Base-by-base conservation (phyloP, 495 filamentous ascomycete genomes). In the Hyphodiscus hymeniophilus region DNA sequence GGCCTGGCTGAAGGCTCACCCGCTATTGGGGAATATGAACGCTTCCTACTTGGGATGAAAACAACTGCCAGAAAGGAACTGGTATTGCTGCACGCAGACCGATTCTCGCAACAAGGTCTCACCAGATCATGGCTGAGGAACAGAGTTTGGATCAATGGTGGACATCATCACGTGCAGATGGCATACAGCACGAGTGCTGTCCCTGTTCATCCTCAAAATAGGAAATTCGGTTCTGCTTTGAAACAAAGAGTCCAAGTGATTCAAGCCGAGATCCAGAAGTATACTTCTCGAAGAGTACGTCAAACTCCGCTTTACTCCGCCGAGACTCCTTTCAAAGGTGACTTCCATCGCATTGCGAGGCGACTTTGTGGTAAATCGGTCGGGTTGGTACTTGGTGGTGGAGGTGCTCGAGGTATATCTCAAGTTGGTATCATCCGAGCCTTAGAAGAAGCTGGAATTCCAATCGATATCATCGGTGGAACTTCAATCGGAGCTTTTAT, bases 401-500 rank as follows among this genome's bases (percentile, higher is more conserved):
- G 92, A 23, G 92, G 92, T 15, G 94, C 92, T 4, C 71, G 92
- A 50, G 92, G 92, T 12, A 88, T 96, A 45, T 73, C 89, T 1
- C 92, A 97, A 44, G 75, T 98, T 36, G 92, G 92, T 28, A 83
- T 97, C 48, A 95, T 98, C 56, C 79, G 89, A 51, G 92, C 92
- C 1, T 77, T 98, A 44, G 94, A 98, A 64, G 92, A 98, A 61
- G 87, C 91, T 11, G 92, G 92, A 0, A 91, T 97, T 45, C 94
- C 92, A 1, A 89, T 98, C 50, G 92, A 98, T 62, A 87, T 98
- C 17, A 76, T 98, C 35, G 92, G 94, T 8, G 92, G 92, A 6
- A 98, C 92, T 1, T 97, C 92, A 0, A 98, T 98, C 53, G 92
- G 92, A n/a, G 80, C 94, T 3, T 97, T 98, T 63, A 91, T 96